Evolutionary conservation across 2,329 filamentous ascomycete species (phyloP).

Genomic region (Periconia sp.): DNA sequence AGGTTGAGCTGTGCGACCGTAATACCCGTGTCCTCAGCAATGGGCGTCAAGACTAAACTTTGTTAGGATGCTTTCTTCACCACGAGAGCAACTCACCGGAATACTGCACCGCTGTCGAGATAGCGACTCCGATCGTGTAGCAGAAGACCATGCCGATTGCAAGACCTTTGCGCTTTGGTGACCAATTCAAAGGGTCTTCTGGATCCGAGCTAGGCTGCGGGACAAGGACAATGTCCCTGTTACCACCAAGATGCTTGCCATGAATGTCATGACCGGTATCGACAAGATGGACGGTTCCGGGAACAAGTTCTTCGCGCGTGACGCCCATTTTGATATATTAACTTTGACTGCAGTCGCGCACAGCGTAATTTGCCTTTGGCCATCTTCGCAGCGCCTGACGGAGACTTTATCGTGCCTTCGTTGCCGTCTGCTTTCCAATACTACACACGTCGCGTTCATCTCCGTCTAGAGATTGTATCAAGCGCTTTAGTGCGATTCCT

Average conservation of each 20-base stretch:
- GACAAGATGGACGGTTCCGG: conserved; percentile 4
- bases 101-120: conserved; percentile 2
- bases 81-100: neutral
- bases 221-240: conserved; percentile 5
- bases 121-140: conserved; percentile 1
- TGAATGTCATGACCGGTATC: neutral
- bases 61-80: neutral
- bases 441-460: too few relatives aligned
- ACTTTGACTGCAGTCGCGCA: too few relatives aligned
- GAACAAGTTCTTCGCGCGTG: neutral
- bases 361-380: too few relatives aligned
- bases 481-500: too few relatives aligned
- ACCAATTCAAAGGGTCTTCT: conserved; percentile 7
- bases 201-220: neutral
- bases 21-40: conserved; percentile 1
- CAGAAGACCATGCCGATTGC: conserved; percentile 1
- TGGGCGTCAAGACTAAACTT: neutral
- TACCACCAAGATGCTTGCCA: neutral
- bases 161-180: neutral
- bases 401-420: too few relatives aligned
- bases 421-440: too few relatives aligned
- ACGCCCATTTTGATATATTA: neutral
- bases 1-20: neutral
- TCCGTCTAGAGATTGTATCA: too few relatives aligned
- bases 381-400: too few relatives aligned